phyloP scores from a whole-genome alignment of 495 filamentous ascomycete species.

The Daldinia caldariorum region DNA sequence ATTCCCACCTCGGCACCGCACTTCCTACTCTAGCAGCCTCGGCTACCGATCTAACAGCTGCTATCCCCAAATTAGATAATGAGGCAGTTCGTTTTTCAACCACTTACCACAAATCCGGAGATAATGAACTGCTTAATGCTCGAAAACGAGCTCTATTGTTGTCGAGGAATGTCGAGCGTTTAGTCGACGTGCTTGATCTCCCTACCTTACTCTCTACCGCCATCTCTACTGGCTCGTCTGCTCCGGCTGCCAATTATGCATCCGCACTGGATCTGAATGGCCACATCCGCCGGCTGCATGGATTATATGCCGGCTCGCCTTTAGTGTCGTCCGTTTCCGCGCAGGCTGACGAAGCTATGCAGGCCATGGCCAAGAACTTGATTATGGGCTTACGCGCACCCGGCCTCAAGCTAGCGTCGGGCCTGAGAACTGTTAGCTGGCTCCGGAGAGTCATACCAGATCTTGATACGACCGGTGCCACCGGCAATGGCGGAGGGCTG shows the following conservation, averaged over 20 bases:
- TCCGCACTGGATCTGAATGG: slow-evolving; percentile 90
- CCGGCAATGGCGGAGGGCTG: slow-evolving; percentile 61
- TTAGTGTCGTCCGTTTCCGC: slow-evolving; percentile 75
- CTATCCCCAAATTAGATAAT: slow-evolving; percentile 81
- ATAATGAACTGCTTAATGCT: slow-evolving; percentile 73
- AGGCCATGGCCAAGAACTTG: slow-evolving; percentile 85
- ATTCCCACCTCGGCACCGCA: slow-evolving; percentile 72
- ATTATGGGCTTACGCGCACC: slow-evolving; percentile 79
- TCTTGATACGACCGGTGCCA: slow-evolving; percentile 63
- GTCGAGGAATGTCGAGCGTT: slow-evolving; percentile 84
- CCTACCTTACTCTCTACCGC: slow-evolving; percentile 82
- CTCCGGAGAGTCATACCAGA: slow-evolving; percentile 87
- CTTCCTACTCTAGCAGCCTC: slow-evolving; percentile 74
- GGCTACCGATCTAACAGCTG: slow-evolving; percentile 70
- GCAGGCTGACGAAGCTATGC: slow-evolving; percentile 90
- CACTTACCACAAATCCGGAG: slow-evolving; percentile 79
- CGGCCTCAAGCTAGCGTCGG: slow-evolving; percentile 86
- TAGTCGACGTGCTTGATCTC: slow-evolving; percentile 91
- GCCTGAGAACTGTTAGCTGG: slow-evolving; percentile 92
- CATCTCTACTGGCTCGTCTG: slow-evolving; percentile 56
- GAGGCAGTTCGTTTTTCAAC: slow-evolving; percentile 81
- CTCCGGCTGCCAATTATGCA: slow-evolving; percentile 73
- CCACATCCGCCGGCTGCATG: slow-evolving; percentile 89
- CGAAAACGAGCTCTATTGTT: slow-evolving; percentile 88
- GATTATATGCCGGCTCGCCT: slow-evolving; percentile 80